Percentiles rank a stretch among this genome's conserved stretches.
These are phyloP conservation scores for Litchi chinensis DNA, from an alignment of 345 rosid species.

Conservation along the genomic window DNA sequence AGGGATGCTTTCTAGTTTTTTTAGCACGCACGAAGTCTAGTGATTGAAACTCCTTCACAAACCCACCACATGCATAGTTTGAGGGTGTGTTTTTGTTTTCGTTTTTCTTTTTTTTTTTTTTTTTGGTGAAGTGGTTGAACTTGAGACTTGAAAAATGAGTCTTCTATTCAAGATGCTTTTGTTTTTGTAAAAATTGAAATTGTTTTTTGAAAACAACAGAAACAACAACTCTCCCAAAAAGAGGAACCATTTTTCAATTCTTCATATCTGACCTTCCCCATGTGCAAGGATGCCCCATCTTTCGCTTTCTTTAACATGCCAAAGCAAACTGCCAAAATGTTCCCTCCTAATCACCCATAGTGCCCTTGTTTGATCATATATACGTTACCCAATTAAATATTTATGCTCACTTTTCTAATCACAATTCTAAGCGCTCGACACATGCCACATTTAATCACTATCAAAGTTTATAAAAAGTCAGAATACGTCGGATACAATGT, in stretches of 20 bases:
- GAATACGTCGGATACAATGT: too few relatives aligned
- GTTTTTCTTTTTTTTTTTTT: neutral
- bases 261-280: conserved; percentile 39
- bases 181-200: conserved; percentile 3
- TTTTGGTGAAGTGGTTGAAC: conserved; percentile 22
- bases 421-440: too few relatives aligned
- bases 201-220: neutral
- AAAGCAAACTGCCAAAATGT: conserved; percentile 37
- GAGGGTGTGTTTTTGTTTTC: too few relatives aligned
- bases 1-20: neutral
- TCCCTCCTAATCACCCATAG: conserved; percentile 22
- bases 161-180: conserved; percentile 35
- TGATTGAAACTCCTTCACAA: neutral
- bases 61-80: conserved; percentile 39
- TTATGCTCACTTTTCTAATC: too few relatives aligned
- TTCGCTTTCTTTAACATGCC: conserved; percentile 6
- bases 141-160: neutral
- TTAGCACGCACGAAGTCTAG: conserved; percentile 23
- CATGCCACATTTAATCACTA: too few relatives aligned
- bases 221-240: conserved; percentile 1
- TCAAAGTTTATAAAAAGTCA: too few relatives aligned
- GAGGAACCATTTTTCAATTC: conserved; percentile 32
- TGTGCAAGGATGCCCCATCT: conserved; percentile 55
- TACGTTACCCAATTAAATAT: conserved; percentile 11
- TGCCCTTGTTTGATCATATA: conserved; percentile 5